A percentile compares a stretch with the other conserved stretches of the same genome.
Evolutionary conservation across 345 rosid species (phyloP).

Genomic region (Populus simonii): DNA sequence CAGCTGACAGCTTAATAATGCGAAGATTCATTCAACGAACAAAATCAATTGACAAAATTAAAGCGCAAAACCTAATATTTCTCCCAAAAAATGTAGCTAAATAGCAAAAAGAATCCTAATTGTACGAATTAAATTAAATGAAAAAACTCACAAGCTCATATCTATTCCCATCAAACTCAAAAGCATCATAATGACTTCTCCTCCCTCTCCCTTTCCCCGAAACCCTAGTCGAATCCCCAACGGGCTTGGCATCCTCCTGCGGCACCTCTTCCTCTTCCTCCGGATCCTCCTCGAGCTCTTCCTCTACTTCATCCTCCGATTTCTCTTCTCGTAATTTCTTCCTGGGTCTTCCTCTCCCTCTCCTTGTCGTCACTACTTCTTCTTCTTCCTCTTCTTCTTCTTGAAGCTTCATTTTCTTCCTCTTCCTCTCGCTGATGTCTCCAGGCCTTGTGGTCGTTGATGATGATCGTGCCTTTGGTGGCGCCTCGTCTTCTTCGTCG

Average conservation of each 20-base stretch:
- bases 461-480: slow-evolving; percentile 20
- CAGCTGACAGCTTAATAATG: background rate
- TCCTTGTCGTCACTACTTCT: slow-evolving; percentile 29
- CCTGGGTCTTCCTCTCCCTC: slow-evolving; percentile 27
- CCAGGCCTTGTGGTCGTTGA: slow-evolving; percentile 21
- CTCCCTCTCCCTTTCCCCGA: slow-evolving; percentile 75
- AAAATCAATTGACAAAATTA: background rate
- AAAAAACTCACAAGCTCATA: slow-evolving; percentile 49
- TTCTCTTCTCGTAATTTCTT: slow-evolving; percentile 19
- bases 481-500: slow-evolving; percentile 68
- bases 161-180: slow-evolving; percentile 69
- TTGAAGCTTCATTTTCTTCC: slow-evolving; percentile 55
- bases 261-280: slow-evolving; percentile 61
- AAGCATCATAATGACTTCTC: slow-evolving; percentile 56
- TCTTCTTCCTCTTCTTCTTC: slow-evolving; percentile 41
- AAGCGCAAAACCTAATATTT: background rate
- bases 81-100: slow-evolving; percentile 2
- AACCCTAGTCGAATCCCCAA: slow-evolving; percentile 55
- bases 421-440: slow-evolving; percentile 28
- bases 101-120: background rate
- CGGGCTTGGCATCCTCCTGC: slow-evolving; percentile 77
- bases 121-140: background rate
- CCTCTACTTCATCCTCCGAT: slow-evolving; percentile 22
- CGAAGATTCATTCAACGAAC: background rate
- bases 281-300: slow-evolving; percentile 37